These are phyloP conservation scores for Dactylellina cionopaga DNA, from an alignment of 2,329 filamentous ascomycete species.

Conservation along the genomic window DNA sequence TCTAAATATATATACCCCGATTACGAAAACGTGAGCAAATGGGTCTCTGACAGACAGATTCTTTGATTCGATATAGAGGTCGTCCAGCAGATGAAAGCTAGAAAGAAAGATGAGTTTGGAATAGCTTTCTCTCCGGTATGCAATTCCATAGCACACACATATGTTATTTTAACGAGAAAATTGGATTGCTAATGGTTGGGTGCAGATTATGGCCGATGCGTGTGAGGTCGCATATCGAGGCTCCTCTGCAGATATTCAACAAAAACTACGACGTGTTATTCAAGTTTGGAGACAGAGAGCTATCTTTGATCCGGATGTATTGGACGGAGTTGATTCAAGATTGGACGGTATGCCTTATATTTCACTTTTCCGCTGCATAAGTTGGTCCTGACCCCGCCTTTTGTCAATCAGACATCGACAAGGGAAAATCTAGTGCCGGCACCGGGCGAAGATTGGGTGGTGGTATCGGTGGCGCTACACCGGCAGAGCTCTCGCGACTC, in stretches of 20 bases:
- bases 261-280: conserved; percentile 85
- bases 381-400: background rate
- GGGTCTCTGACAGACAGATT: conserved; percentile 10
- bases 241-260: conserved; percentile 83
- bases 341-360: conserved; percentile 73
- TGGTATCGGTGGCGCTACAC: conserved; percentile 69
- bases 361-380: background rate
- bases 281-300: conserved; percentile 90
- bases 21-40: background rate
- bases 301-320: conserved; percentile 84
- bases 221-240: conserved; percentile 89
- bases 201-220: conserved; percentile 84
- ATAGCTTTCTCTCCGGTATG: conserved; percentile 82
- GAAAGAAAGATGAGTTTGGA: conserved; percentile 91
- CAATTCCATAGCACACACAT: conserved; percentile 23
- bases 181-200: no score
- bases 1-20: no score
- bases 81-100: conserved; percentile 92
- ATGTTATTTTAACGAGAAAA: no score
- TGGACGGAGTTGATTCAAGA: conserved; percentile 80
- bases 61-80: conserved; percentile 73
- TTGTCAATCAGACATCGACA: conserved; percentile 69
- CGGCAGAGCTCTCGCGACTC: conserved; percentile 80
- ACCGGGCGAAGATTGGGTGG: conserved; percentile 66
- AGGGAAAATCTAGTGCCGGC: conserved; percentile 65